Conservation (phyloP, 1,284 basidiomycete genomes). For the Heterobasidion parviporum region DNA sequence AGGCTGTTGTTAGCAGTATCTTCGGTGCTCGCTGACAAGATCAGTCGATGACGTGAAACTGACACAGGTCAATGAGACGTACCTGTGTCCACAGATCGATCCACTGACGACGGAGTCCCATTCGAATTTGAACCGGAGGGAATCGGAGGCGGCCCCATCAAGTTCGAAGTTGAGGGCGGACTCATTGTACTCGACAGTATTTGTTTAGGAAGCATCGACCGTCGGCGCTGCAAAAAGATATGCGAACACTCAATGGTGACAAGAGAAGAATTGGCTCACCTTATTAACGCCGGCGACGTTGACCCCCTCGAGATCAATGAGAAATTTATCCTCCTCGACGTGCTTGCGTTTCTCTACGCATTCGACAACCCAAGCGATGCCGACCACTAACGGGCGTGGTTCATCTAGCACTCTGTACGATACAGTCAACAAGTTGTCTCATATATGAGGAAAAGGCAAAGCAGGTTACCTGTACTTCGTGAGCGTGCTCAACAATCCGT, state of each 20-base stretch:
- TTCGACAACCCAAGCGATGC: constrained; percentile 88
- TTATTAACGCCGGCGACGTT: constrained; percentile 62
- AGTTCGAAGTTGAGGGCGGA: not conserved
- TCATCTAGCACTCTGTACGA: constrained; percentile 45
- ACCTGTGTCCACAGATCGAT: constrained; percentile 14
- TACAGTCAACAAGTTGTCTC: not conserved
- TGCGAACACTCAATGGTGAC: not conserved
- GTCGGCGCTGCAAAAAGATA: constrained; percentile 33
- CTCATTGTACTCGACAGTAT: constrained; percentile 16
- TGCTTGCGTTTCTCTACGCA: constrained; percentile 65
- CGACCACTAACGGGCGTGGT: constrained; percentile 71
- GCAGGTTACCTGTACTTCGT: constrained; percentile 55
- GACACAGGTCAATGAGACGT: constrained; percentile 10
- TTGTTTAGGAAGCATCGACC: constrained; percentile 63
- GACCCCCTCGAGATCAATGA: constrained; percentile 61
- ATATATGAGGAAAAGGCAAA: not conserved
- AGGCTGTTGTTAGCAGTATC: constrained; percentile 2
- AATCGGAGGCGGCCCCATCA: not conserved
- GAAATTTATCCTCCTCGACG: constrained; percentile 61
- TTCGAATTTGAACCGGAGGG: constrained; percentile 5
- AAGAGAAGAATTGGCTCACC: constrained; percentile 30
- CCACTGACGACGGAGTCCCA: constrained; percentile 5
- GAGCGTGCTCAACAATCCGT: constrained; percentile 73
- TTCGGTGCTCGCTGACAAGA: not conserved
- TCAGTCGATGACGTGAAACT: not conserved